phyloP scores from a whole-genome alignment of 371 early-diverging fungal genomes.

The Coemansia linderi region DNA sequence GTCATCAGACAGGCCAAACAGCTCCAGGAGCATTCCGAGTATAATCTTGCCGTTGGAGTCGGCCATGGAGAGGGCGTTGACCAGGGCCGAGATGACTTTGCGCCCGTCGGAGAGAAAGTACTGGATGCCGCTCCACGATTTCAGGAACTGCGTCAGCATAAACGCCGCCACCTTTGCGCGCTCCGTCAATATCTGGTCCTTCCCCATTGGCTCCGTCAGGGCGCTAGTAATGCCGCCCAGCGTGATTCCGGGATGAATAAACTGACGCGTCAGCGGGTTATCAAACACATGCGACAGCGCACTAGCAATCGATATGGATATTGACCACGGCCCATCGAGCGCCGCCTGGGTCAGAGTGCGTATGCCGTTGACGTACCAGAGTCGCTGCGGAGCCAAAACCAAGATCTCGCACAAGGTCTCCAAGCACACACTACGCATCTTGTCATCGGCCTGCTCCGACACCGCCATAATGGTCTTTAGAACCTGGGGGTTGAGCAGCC shows the following conservation, averaged over 20 bases:
- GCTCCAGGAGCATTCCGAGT: slow-evolving; percentile 54
- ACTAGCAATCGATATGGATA: slow-evolving; percentile 44
- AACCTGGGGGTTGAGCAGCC: slow-evolving; percentile 37
- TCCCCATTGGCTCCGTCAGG: slow-evolving; percentile 43
- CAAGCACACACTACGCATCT: slow-evolving; percentile 44
- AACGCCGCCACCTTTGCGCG: slow-evolving; percentile 52
- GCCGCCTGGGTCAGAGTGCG: slow-evolving; percentile 48
- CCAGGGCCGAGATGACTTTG: slow-evolving; percentile 32
- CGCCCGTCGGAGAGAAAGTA: slow-evolving; percentile 48
- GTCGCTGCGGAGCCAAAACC: slow-evolving; percentile 34
- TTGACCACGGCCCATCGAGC: slow-evolving; percentile 52
- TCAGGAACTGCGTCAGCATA: slow-evolving; percentile 52
- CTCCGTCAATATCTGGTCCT: slow-evolving; percentile 40
- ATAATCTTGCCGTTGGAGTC: slow-evolving; percentile 44
- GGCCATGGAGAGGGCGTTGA: slow-evolving; percentile 39
- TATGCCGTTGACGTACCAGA: slow-evolving; percentile 47
- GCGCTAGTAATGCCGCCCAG: slow-evolving; percentile 51
- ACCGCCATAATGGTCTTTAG: slow-evolving; percentile 48
- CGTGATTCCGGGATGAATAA: slow-evolving; percentile 27
- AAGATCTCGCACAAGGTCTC: slow-evolving; percentile 54
- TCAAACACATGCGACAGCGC: slow-evolving; percentile 48
- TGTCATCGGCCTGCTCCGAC: slow-evolving; percentile 53
- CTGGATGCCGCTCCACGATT: slow-evolving; percentile 55
- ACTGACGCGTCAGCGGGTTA: slow-evolving; percentile 35
- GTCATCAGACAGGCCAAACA: slow-evolving; percentile 53